These are phyloP conservation scores for Plasmopara muralis DNA, from an alignment of 352 stramenopile genomes.

Conservation along the genomic window DNA sequence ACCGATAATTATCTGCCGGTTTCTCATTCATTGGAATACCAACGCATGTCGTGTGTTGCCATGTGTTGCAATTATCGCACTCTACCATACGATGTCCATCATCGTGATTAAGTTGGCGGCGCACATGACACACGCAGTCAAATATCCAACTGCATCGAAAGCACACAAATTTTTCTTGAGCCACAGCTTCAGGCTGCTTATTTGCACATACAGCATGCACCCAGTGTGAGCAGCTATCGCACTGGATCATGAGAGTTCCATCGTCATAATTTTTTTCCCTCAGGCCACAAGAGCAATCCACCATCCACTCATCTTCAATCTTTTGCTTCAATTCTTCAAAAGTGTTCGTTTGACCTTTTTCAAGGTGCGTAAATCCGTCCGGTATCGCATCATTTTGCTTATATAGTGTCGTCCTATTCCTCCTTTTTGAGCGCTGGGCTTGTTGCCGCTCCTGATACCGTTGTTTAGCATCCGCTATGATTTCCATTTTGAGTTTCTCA, in stretches of 20 bases:
- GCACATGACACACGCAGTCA: conserved; percentile 54
- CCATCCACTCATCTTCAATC: conserved; percentile 47
- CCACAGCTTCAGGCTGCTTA: conserved; percentile 25
- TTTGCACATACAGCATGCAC: conserved; percentile 55
- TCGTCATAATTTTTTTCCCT: conserved; percentile 55
- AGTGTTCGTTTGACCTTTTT: conserved; percentile 10
- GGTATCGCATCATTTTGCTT: conserved; percentile 11
- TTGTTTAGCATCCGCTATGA: conserved; percentile 30
- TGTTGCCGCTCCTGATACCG: conserved; percentile 34
- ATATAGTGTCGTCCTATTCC: conserved; percentile 23
- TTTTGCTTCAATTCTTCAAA: conserved; percentile 7
- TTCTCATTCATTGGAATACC: conserved; percentile 46
- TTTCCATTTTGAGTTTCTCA: conserved; percentile 27
- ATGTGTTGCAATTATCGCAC: conserved; percentile 61
- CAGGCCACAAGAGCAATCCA: conserved; percentile 48
- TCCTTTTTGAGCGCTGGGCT: conserved; percentile 25
- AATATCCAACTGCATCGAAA: conserved; percentile 69
- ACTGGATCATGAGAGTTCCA: conserved; percentile 58
- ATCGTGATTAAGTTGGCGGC: conserved; percentile 51
- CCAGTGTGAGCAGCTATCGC: conserved; percentile 47
- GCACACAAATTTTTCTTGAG: conserved; percentile 53
- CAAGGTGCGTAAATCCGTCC: conserved; percentile 3
- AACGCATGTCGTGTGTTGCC: conserved; percentile 68
- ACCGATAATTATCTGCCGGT: conserved; percentile 47
- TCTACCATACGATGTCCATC: conserved; percentile 66